These are phyloP conservation scores for Paramecium octaurelia DNA, from an alignment of 73 alveolate species.

Conservation along the genomic window DNA sequence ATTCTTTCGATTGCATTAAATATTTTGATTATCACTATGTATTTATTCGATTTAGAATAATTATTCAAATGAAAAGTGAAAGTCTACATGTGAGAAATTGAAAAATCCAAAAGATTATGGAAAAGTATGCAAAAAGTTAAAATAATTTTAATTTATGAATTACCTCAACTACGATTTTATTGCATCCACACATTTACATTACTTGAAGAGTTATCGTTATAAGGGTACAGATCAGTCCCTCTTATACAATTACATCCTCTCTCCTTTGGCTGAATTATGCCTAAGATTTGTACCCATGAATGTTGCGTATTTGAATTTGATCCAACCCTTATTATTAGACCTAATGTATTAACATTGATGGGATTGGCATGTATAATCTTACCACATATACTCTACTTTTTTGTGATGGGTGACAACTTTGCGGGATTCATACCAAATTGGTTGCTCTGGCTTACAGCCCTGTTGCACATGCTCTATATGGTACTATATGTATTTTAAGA, in stretches of 20 bases:
- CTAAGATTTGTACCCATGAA: not conserved
- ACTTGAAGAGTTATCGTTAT: not conserved
- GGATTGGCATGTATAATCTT: not conserved
- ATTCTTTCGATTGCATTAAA: not conserved
- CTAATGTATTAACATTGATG: not conserved
- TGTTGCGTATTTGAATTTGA: slow-evolving; percentile 2
- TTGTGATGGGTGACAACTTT: not conserved
- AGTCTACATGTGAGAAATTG: not conserved
- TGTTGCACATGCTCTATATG: not conserved
- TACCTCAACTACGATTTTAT: slow-evolving; percentile 10
- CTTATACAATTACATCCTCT: not conserved
- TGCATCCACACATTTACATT: not conserved
- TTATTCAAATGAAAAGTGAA: not conserved
- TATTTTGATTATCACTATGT: not conserved
- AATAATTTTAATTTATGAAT: not conserved
- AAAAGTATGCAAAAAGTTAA: not conserved
- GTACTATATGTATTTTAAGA: not conserved
- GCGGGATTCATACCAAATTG: slow-evolving; percentile 1
- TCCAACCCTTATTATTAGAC: not conserved
- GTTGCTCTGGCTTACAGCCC: not conserved
- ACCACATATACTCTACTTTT: not conserved
- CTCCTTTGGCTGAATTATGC: not conserved
- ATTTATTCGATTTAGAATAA: not conserved
- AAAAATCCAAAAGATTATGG: not conserved
- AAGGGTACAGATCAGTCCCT: slow-evolving; percentile 19